Percentiles rank a stretch among this genome's conserved stretches.
phyloP scores from a whole-genome alignment of 2,329 filamentous ascomycete species.

The Cercospora brassicicola region DNA sequence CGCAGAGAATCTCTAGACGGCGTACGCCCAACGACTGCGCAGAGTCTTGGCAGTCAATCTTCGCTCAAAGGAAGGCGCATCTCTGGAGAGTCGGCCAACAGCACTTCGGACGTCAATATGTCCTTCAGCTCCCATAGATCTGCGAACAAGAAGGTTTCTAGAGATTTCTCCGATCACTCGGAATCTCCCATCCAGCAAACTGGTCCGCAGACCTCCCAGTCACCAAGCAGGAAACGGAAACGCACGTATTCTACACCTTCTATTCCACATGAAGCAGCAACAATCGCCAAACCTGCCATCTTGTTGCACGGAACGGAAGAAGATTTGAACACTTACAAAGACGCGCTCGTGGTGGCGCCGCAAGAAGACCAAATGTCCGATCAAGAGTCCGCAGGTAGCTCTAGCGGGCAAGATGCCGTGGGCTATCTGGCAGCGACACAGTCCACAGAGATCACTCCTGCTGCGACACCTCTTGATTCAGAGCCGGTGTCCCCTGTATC shows the following conservation, averaged over 20 bases:
- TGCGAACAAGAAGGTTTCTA: constrained; percentile 6
- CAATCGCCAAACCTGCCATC: background rate
- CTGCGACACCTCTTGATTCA: constrained; percentile 24
- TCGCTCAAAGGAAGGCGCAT: constrained; percentile 26
- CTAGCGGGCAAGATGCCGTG: constrained; percentile 23
- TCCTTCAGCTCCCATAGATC: constrained; percentile 19
- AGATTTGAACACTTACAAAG: constrained; percentile 4
- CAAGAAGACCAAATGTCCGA: constrained; percentile 20
- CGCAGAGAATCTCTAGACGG: constrained; percentile 31
- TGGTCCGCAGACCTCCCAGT: constrained; percentile 13
- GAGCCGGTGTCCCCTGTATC: constrained; percentile 28
- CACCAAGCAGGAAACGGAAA: constrained; percentile 34
- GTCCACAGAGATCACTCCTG: constrained; percentile 29
- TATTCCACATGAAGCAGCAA: constrained; percentile 10
- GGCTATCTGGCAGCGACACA: constrained; percentile 21
- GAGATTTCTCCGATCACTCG: background rate
- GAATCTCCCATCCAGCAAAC: constrained; percentile 10
- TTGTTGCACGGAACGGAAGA: background rate
- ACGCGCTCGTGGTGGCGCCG: constrained; percentile 14
- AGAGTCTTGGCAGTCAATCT: constrained; percentile 30
- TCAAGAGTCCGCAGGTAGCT: constrained; percentile 21
- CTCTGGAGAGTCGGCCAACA: constrained; percentile 24
- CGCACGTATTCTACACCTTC: constrained; percentile 24
- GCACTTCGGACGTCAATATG: constrained; percentile 16
- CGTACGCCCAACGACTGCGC: constrained; percentile 27